Evolutionary conservation across 768 basidiomycete species (phyloP).

Genomic region (Kwoniella shandongensis): DNA sequence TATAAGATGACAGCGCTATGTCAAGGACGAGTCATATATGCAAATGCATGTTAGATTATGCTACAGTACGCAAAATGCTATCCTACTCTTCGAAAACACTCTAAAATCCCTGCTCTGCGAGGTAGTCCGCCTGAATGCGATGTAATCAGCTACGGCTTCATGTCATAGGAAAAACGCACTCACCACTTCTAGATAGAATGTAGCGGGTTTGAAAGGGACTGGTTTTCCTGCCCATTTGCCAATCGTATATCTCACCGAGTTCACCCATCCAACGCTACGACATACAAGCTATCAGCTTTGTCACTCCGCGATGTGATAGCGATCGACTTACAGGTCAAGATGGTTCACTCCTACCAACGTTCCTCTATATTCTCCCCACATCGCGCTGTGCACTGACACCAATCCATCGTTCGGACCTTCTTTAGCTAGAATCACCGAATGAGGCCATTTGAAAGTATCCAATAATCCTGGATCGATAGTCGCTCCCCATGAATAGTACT

Average conservation of each 20-base stretch:
- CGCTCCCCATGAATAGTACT: slow-evolving; percentile 96
- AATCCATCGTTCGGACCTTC: slow-evolving; percentile 95
- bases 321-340: slow-evolving; percentile 56
- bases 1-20: too few species aligned
- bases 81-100: too few species aligned
- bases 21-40: too few species aligned
- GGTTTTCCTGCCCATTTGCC: slow-evolving; percentile 83
- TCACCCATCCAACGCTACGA: slow-evolving; percentile 77
- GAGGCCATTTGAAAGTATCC: slow-evolving; percentile 78
- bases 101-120: slow-evolving; percentile 51
- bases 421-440: slow-evolving; percentile 75
- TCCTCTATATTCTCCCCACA: slow-evolving; percentile 96
- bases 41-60: too few species aligned
- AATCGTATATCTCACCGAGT: slow-evolving; percentile 82
- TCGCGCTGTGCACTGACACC: slow-evolving; percentile 79
- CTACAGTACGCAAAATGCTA: too few species aligned
- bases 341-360: slow-evolving; percentile 89
- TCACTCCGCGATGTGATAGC: neutral
- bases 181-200: slow-evolving; percentile 78
- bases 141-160: neutral
- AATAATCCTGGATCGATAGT: slow-evolving; percentile 82
- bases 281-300: neutral
- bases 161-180: slow-evolving; percentile 14
- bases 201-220: slow-evolving; percentile 86
- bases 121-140: slow-evolving; percentile 42